Evolutionary conservation across 805 yeast species (phyloP), one percentile per base, ranked within the genome.

Genomic region (Yarrowia yakushimensis): DNA sequence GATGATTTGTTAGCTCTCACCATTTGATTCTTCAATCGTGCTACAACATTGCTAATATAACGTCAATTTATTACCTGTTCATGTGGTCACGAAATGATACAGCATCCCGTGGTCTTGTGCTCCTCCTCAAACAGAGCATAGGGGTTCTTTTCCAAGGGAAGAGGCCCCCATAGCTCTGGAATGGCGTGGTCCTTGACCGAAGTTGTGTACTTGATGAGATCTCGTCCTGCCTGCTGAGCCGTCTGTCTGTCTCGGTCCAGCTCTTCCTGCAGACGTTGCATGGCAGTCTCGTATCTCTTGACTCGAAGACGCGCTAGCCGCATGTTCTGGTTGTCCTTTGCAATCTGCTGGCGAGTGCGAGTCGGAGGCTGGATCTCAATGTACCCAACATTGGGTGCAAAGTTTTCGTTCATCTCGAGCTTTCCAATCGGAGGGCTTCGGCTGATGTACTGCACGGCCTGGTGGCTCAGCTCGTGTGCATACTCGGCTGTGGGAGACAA

Each of bases 121-220:
- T 52, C 59, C 33, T 27, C 43, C 17, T 52, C 43, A 6, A 4
- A 31, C 23, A 25, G 8, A 12, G 36, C 43, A 8, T 34, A 52
- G 12, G 59, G 59, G 13, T 52, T 52, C 33, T 34, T 31, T 18
- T 52, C 59, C 11, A n/a, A 12, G 2, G 43, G 59, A 6, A 52
- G 43, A 23, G 43, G 43, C 7, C 59, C 59, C 59, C 59, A 52
- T 33, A 52, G 33, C 2, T 36, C 59, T 11, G 42, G 59, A 36
- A 52, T 8, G 9, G 33, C 33, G 12, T 34, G 59, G 42, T 52
- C 59, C 15, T 25, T 52, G 27, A 27, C 25, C 13, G 59, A 36
- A 17, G 33, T 52, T 20, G 52, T 45, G 18, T 17, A 45, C 23
- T 20, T 28, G 52, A 45, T 45, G 27, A 45, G 52, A 8, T 28